These are phyloP conservation scores for Populus tremula DNA, from an alignment of 345 rosid species.

Conservation along the genomic window DNA sequence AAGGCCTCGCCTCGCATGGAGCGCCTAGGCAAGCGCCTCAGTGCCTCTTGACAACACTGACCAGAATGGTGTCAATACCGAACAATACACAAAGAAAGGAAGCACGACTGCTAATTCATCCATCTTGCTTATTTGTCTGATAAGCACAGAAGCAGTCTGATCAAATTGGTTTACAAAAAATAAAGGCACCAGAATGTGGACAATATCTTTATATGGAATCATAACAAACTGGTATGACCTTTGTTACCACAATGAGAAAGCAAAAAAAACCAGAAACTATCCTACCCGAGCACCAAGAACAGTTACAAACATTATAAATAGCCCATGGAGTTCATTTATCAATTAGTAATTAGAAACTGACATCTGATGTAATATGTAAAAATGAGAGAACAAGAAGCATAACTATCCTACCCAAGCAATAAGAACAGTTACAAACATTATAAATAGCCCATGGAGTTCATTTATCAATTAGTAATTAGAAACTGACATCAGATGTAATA, in stretches of 20 bases:
- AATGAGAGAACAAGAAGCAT: neutral
- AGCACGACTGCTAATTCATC: neutral
- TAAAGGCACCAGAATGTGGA: neutral
- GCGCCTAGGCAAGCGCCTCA: too few relatives aligned
- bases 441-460: neutral
- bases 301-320: neutral
- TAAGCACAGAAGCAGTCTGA: neutral
- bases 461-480: neutral
- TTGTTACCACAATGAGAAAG: neutral
- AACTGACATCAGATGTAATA: neutral
- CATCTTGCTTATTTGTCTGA: neutral
- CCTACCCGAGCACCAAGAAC: neutral
- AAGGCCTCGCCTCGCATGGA: too few relatives aligned
- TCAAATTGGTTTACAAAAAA: neutral
- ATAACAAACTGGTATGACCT: neutral
- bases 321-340: neutral
- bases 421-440: conserved; percentile 5
- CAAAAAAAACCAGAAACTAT: neutral
- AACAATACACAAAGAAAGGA: too few relatives aligned
- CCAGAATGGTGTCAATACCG: too few relatives aligned
- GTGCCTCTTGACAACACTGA: too few relatives aligned
- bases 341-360: neutral
- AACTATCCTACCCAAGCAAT: neutral
- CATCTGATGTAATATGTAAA: neutral
- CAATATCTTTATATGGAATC: neutral